Evolutionary conservation across 306 rosid genomes (phyloP).

Genomic region (Gastrolobium villosum): DNA sequence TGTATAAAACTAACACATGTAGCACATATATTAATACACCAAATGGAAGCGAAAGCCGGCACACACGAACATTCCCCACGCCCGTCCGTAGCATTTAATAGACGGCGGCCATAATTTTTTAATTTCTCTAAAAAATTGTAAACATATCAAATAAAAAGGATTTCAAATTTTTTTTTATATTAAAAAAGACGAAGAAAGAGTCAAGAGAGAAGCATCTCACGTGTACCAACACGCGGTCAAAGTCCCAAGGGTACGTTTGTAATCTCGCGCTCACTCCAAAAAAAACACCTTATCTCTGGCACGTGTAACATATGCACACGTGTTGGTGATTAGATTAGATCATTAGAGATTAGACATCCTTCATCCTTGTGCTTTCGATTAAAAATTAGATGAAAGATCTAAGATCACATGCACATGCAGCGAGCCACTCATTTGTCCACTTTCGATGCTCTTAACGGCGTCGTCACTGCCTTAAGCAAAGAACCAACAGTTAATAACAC

Average conservation of each 20-base stretch:
- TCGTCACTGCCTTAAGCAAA: slow-evolving; percentile 35
- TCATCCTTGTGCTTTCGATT: slow-evolving; percentile 32
- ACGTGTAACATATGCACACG: slow-evolving; percentile 45
- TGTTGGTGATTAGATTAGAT: slow-evolving; percentile 40
- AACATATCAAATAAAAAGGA: slow-evolving; percentile 24
- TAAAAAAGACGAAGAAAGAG: not conserved
- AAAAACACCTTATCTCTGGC: slow-evolving; percentile 18
- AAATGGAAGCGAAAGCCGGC: slow-evolving; percentile 63
- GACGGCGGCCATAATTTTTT: slow-evolving; percentile 7
- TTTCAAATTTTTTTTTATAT: not conserved
- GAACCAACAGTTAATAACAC: not conserved
- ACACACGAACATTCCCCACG: slow-evolving; percentile 61
- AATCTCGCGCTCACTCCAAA: slow-evolving; percentile 51
- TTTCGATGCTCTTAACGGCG: slow-evolving; percentile 40
- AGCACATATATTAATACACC: slow-evolving; percentile 18
- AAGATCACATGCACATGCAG: slow-evolving; percentile 54
- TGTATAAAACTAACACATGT: no score
- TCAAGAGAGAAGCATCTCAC: slow-evolving; percentile 41
- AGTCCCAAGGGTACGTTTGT: slow-evolving; percentile 35
- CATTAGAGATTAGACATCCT: no score
- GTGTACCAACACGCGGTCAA: slow-evolving; percentile 70
- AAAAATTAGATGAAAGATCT: slow-evolving; percentile 21
- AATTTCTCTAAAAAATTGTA: not conserved
- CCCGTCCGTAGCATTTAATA: slow-evolving; percentile 43
- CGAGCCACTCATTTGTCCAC: slow-evolving; percentile 43